phyloP scores from a whole-genome alignment of 1,284 basidiomycete genomes.

The Puccinia triticina region DNA sequence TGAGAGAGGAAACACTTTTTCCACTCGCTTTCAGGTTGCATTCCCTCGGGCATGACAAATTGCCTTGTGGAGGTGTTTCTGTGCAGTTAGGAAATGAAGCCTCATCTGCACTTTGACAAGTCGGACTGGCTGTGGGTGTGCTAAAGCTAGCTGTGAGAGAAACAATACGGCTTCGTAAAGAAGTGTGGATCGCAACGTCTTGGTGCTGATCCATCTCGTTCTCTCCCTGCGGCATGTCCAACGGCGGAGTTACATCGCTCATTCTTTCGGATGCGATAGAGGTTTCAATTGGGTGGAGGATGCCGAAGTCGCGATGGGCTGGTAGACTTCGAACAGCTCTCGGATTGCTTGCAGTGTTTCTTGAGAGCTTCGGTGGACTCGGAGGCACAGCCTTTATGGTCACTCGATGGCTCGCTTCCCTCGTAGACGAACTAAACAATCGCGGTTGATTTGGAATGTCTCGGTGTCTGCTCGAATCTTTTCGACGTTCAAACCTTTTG shows the following conservation, averaged over 20 bases:
- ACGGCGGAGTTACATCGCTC: conserved; percentile 11
- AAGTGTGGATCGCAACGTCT: neutral
- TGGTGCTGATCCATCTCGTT: neutral
- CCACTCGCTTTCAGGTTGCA: neutral
- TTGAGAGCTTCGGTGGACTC: neutral
- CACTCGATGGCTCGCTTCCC: conserved; percentile 4
- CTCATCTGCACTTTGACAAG: neutral
- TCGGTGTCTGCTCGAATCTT: neutral
- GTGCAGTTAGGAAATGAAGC: neutral
- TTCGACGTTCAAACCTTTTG: neutral
- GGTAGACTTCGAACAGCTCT: conserved; percentile 9
- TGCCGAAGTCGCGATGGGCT: neutral
- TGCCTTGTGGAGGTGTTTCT: neutral
- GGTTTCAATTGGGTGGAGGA: neutral
- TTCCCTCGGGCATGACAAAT: conserved; percentile 1
- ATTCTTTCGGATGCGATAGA: neutral
- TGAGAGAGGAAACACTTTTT: neutral
- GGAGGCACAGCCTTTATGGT: neutral
- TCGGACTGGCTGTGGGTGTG: neutral
- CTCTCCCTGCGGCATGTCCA: conserved; percentile 22
- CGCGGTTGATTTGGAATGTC: neutral
- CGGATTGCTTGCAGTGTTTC: neutral
- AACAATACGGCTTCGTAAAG: neutral
- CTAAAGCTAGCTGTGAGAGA: conserved; percentile 1
- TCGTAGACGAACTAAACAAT: neutral